A percentile compares a stretch with the other conserved stretches of the same genome.
Conservation (phyloP, 1,284 basidiomycete species). For the Ganoderma sinense region DNA sequence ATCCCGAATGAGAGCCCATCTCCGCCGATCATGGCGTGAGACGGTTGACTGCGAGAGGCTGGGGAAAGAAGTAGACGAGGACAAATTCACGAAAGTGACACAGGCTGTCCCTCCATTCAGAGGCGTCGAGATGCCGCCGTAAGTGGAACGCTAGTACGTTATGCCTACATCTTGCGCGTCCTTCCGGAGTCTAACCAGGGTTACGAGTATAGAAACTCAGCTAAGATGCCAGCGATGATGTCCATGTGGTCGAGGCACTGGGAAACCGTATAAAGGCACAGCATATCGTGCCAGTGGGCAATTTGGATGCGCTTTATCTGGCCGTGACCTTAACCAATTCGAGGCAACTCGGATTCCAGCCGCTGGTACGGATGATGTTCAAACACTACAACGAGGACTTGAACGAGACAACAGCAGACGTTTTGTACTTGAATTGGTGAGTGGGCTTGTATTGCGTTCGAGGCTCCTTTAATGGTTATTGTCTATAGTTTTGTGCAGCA, state of each 20-base stretch:
- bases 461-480: background rate
- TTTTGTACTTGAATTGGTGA: background rate
- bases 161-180: background rate
- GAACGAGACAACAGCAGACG: background rate
- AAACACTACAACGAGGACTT: background rate
- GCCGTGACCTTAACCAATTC: background rate
- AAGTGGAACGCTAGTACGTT: background rate
- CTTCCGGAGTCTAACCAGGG: background rate
- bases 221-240: background rate
- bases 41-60: background rate
- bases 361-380: background rate
- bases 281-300: background rate
- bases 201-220: background rate
- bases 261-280: background rate
- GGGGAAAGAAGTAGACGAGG: background rate
- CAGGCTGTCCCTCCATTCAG: background rate
- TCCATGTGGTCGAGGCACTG: background rate
- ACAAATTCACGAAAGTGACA: background rate
- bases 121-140: background rate
- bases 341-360: background rate
- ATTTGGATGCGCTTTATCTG: background rate
- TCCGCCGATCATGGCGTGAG: background rate
- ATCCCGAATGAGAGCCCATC: background rate
- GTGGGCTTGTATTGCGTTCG: background rate
- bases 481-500: background rate